phyloP scores from a whole-genome alignment of 805 yeast genomes.

The Jamesozyma jinghongensis region DNA sequence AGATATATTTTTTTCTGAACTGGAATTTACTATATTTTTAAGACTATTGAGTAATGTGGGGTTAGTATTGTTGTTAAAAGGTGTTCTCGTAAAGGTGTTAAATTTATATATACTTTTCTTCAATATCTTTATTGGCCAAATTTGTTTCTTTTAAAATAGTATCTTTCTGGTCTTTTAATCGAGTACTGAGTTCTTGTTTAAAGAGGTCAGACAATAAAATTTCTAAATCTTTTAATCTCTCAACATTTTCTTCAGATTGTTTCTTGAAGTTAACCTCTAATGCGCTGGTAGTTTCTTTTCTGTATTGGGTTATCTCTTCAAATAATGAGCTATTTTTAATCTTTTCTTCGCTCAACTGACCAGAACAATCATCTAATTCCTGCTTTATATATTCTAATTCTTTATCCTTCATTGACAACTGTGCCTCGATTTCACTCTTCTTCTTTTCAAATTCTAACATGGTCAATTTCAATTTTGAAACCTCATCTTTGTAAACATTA shows the following conservation, averaged over 20 bases:
- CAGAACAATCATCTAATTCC: slow-evolving; percentile 37
- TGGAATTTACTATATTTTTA: too few relatives aligned
- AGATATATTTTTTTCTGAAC: too few relatives aligned
- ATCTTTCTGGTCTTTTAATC: too few relatives aligned
- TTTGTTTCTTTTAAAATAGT: too few relatives aligned
- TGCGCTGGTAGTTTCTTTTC: slow-evolving; percentile 3
- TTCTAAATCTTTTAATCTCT: background rate
- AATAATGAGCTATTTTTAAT: slow-evolving; percentile 26
- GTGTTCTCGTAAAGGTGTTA: too few relatives aligned
- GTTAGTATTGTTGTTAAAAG: too few relatives aligned
- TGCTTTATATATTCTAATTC: slow-evolving; percentile 31
- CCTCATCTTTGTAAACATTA: slow-evolving; percentile 16
- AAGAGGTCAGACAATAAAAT: background rate
- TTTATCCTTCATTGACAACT: slow-evolving; percentile 20
- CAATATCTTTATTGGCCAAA: too few relatives aligned
- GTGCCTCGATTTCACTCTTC: slow-evolving; percentile 16
- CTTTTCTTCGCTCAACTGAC: slow-evolving; percentile 40
- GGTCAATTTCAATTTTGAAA: slow-evolving; percentile 15
- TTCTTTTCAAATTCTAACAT: slow-evolving; percentile 20
- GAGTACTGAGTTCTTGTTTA: too few relatives aligned
- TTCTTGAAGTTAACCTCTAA: background rate
- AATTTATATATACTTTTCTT: too few relatives aligned
- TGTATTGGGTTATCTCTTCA: slow-evolving; percentile 13
- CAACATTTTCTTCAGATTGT: background rate
- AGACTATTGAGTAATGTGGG: too few relatives aligned